Base-by-base conservation (phyloP, 1,284 basidiomycete genomes). In the Apiotrichum gamsii region DNA sequence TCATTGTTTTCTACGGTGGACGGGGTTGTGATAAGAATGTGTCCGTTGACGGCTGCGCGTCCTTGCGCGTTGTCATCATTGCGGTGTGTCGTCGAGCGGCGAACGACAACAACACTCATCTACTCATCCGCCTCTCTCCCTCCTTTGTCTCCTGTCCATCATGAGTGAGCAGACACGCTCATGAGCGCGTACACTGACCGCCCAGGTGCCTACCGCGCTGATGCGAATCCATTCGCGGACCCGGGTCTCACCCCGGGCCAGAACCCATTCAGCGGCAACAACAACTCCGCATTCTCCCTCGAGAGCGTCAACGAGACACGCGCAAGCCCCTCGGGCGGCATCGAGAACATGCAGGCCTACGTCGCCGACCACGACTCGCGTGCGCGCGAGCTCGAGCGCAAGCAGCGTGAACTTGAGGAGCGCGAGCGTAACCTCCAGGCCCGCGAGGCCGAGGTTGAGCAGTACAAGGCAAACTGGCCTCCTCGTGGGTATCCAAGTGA, bases 391-490 rank as follows among this genome's bases (percentile, higher is more conserved):
- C 49, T 70, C 47, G 55, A 59, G 47, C 51, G 48, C 33, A 62
- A 63, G 50, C 68, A 67, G 54, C 63, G 65, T 24, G 65, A 62
- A 19, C 47, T 72, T 14, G 54, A 55, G 54, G 56, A 49, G 41
- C 45, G 53, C 39, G 67, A 57, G 62, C 62, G 52, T 47, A 56
- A 58, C 55, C 60, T 56, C 35, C 58, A 43, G 21, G 33, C 39
- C 44, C 36, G 61, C 29, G 61, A 62, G 46, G 41, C 49, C 21
- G 54, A 58, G 21, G 34, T 59, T 24, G 69, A 61, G 11, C 47
- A 59, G 42, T 59, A 65, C 45, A 61, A 61, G 51, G 63, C 69
- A 43, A 73, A 73, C 48, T 73, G 70, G 70, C 71, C 71, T 25
- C 62, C 64, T 36, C 70, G 70, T 71, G 47, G 56, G 70, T 64